These are phyloP conservation scores for Clathrospora elynae DNA, from an alignment of 2,329 filamentous ascomycete genomes.

Conservation along the genomic window DNA sequence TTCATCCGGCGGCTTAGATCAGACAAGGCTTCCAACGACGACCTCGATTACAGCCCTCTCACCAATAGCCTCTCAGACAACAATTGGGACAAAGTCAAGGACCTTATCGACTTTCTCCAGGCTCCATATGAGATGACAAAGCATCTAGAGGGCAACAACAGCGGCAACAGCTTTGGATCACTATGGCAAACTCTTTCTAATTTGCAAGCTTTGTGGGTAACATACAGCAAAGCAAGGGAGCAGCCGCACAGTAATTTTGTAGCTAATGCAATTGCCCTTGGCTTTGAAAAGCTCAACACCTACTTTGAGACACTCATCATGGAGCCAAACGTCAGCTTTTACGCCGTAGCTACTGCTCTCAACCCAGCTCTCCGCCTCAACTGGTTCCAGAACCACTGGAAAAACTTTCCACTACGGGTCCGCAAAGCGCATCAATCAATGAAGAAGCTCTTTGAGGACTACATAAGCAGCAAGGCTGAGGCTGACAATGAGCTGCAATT, in stretches of 20 bases:
- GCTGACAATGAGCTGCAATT: neutral
- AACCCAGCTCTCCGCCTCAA: neutral
- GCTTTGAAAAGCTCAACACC: conserved; percentile 1
- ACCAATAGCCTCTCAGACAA: neutral
- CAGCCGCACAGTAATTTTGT: neutral
- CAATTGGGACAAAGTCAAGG: neutral
- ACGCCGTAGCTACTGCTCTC: neutral
- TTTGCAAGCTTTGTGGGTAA: neutral
- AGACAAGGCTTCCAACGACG: too few relatives aligned
- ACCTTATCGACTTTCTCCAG: neutral
- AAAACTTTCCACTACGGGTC: neutral
- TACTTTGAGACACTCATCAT: neutral
- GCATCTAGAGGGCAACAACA: neutral
- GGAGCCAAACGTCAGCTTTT: neutral
- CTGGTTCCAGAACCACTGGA: neutral
- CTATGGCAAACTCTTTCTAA: neutral
- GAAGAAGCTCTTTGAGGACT: neutral
- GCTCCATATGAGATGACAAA: neutral
- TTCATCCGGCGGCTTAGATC: neutral
- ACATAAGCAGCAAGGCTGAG: neutral
- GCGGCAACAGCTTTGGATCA: neutral
- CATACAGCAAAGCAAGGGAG: neutral
- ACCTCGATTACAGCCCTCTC: neutral
- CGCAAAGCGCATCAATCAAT: neutral
- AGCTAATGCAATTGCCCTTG: neutral